Evolutionary conservation across 768 basidiomycete genomes (phyloP).

Genomic region (Lepiota brunneoincarnata): DNA sequence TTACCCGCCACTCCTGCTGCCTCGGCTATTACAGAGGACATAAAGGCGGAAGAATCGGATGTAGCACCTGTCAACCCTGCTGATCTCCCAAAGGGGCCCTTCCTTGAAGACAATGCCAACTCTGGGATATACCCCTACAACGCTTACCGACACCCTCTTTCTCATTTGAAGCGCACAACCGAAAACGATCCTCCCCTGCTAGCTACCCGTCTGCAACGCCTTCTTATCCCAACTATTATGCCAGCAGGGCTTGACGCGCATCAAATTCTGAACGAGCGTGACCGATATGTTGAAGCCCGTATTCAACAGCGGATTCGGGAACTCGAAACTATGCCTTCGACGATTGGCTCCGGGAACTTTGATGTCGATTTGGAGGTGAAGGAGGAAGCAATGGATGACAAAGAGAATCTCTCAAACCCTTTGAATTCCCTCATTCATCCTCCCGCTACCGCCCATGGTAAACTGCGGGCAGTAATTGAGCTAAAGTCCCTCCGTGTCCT

Average conservation of each 20-base stretch:
- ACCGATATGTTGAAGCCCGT: conserved; percentile 86
- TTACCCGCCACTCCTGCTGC: conserved; percentile 24
- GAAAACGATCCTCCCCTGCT: conserved; percentile 60
- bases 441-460: conserved; percentile 67
- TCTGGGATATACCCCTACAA: conserved; percentile 93
- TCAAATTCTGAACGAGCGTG: conserved; percentile 86
- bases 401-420: conserved; percentile 34
- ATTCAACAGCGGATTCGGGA: conserved; percentile 87
- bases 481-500: conserved; percentile 86
- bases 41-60: conserved; percentile 58
- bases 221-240: conserved; percentile 86
- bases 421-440: conserved; percentile 48
- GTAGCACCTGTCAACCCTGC: conserved; percentile 43
- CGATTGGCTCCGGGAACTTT: conserved; percentile 74
- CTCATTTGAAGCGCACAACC: conserved; percentile 66
- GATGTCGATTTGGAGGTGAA: conserved; percentile 41
- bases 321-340: conserved; percentile 75
- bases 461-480: conserved; percentile 89
- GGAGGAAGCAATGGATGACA: conserved; percentile 38
- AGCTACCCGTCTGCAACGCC: conserved; percentile 72
- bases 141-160: conserved; percentile 81
- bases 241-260: conserved; percentile 92
- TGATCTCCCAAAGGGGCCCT: conserved; percentile 69
- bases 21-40: conserved; percentile 34
- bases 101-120: conserved; percentile 74